phyloP scores from a whole-genome alignment of 225 moss, liverwort and hornwort genomes.

The Pseudisothecium myosuroides region DNA sequence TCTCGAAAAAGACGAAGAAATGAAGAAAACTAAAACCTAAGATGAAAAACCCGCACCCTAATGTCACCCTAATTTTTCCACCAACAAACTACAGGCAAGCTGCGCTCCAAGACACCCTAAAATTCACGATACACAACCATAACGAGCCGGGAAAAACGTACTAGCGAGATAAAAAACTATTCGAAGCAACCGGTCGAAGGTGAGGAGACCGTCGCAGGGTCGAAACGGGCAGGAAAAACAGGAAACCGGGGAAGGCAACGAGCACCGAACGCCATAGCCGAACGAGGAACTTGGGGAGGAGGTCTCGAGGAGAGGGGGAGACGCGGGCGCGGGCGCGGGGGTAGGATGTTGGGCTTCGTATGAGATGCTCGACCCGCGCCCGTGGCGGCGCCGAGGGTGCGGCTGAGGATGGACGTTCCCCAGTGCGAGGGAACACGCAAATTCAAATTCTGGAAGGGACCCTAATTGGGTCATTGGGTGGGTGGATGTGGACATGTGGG shows the following conservation, averaged over 20 bases:
- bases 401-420: conserved; percentile 3
- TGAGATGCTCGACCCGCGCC: background rate
- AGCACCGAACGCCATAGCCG: conserved; percentile 8
- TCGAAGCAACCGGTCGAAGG: background rate
- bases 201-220: background rate
- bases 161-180: background rate
- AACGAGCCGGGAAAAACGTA: background rate
- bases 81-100: background rate
- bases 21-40: background rate
- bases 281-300: background rate
- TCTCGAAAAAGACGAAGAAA: background rate
- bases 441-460: conserved; percentile 5
- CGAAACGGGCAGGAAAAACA: background rate
- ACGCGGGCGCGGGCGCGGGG: background rate
- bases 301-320: background rate
- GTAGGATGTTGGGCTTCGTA: background rate
- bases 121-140: background rate
- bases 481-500: background rate
- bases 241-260: background rate
- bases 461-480: background rate
- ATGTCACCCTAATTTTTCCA: background rate
- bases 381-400: background rate
- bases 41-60: background rate
- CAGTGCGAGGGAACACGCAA: background rate
- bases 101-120: background rate